phyloP scores from a whole-genome alignment of 208 protist species.

The Vickermania spadyakhi region DNA sequence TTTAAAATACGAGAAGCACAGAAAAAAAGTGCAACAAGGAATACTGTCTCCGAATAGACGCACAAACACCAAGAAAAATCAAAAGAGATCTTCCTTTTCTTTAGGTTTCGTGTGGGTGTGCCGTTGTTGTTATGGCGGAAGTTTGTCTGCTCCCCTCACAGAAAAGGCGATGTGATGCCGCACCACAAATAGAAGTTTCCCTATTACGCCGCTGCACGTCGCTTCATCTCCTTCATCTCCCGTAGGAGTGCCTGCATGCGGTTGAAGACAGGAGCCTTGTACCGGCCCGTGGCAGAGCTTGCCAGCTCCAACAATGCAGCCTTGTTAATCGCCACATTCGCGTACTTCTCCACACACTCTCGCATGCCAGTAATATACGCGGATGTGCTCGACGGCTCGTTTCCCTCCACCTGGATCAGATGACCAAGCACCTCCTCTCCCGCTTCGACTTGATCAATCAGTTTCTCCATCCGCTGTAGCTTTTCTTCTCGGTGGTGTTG shows the following conservation, averaged over 20 bases:
- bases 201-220: constrained; percentile 12
- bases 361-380: constrained; percentile 41
- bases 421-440: not conserved
- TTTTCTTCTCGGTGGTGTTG: constrained; percentile 13
- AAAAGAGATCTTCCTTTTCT: too few relatives aligned
- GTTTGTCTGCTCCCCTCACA: too few relatives aligned
- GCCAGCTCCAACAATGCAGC: constrained; percentile 54
- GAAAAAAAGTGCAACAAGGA: too few relatives aligned
- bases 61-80: too few relatives aligned
- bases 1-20: too few relatives aligned
- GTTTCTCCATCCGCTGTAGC: not conserved
- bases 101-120: too few relatives aligned
- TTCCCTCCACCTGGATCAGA: not conserved
- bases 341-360: constrained; percentile 66
- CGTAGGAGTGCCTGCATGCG: constrained; percentile 80
- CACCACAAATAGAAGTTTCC: too few relatives aligned
- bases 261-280: constrained; percentile 78
- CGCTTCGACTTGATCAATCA: not conserved
- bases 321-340: constrained; percentile 42
- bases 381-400: not conserved
- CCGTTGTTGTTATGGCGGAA: too few relatives aligned
- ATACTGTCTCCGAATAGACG: too few relatives aligned
- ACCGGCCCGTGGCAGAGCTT: constrained; percentile 74
- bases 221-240: constrained; percentile 75
- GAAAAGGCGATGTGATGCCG: too few relatives aligned